Evolutionary conservation across 106 monocot species (phyloP), one percentile per base, ranked within the genome.

Genomic region (Phalaenopsis aphrodite): DNA sequence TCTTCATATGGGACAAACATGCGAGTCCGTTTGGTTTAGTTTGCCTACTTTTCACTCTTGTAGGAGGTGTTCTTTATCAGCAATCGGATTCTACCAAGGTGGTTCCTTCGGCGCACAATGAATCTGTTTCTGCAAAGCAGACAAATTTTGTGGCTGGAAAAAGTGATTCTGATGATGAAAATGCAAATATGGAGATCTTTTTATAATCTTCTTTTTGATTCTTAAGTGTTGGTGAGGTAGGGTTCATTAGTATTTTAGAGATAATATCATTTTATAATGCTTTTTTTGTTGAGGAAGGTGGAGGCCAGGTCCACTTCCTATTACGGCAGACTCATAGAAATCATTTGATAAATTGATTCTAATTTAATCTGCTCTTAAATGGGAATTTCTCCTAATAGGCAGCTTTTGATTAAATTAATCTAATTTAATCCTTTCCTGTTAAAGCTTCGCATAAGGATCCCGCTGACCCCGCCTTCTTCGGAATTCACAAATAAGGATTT

Each of bases 1-100:
- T 95, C 24, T 1, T 85, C 79, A 95, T 95, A 55, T 95, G 93
- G 95, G 95, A 93, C 81, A 96, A 96, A 81, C 95, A 96, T 78
- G 88, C 95, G 2, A 88, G 78, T 43, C 78, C 88, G 24, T 75
- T 88, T 80, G 95, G 95, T 75, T 79, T 91, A 52, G 37, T 87
- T 61, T 84, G 95, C 83, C 83, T 96, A 80, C 81, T 96, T 39
- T 82, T 88, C 78, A 96, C 93, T 41, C 87, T 96, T 78, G 83
- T 84, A 8, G 95, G 95, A 9, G 95, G 95, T 48, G 89, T 96
- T 77, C 82, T 96, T 39, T 96, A 96, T 80, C 93, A 96, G 82
- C 93, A 93, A 39, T 96, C 95, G 30, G 95, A 91, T 66, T 87
- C 87, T 46, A 66, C 55, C 18, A 85, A 78, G 21, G 78, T 61